Percentiles rank a stretch among this genome's conserved stretches.
Evolutionary conservation across 495 filamentous ascomycete species (phyloP).

Genomic region (Penicillium ucsense): DNA sequence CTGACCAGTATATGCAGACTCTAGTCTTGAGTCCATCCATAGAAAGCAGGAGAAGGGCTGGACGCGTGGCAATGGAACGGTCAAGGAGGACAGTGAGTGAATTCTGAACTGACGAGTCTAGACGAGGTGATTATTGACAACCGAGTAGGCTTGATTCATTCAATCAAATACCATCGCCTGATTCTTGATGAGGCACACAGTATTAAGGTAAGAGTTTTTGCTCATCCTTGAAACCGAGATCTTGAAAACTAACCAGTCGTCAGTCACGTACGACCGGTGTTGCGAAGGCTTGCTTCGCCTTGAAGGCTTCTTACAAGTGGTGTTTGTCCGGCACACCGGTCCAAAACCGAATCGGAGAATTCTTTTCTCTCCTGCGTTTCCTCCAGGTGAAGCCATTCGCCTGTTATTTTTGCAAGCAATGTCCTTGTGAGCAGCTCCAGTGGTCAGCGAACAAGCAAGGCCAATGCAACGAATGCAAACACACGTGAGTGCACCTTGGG

Average conservation of each 20-base stretch:
- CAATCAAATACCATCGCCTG: constrained; percentile 77
- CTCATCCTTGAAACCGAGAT: neutral
- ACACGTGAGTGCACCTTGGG: constrained; percentile 27
- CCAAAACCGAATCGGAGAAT: constrained; percentile 94
- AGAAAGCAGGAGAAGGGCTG: constrained; percentile 90
- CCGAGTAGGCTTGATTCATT: constrained; percentile 55
- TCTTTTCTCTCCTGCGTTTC: constrained; percentile 90
- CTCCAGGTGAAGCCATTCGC: constrained; percentile 80
- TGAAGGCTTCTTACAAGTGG: constrained; percentile 82
- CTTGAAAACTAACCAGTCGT: no score
- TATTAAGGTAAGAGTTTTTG: constrained; percentile 57
- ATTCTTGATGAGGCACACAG: constrained; percentile 95
- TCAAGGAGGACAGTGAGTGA: constrained; percentile 66
- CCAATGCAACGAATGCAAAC: constrained; percentile 55
- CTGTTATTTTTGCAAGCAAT: constrained; percentile 83
- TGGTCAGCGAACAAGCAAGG: constrained; percentile 66
- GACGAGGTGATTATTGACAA: neutral
- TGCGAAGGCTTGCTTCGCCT: constrained; percentile 86
- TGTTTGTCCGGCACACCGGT: constrained; percentile 91
- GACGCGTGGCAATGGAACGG: constrained; percentile 60
- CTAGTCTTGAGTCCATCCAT: constrained; percentile 81
- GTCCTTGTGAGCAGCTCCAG: constrained; percentile 68
- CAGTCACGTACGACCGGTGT: constrained; percentile 71
- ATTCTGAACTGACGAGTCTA: neutral
- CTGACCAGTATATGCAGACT: constrained; percentile 35